Evolutionary conservation across 1,284 basidiomycete species (phyloP).

Genomic region (Entoloma clypeatum): DNA sequence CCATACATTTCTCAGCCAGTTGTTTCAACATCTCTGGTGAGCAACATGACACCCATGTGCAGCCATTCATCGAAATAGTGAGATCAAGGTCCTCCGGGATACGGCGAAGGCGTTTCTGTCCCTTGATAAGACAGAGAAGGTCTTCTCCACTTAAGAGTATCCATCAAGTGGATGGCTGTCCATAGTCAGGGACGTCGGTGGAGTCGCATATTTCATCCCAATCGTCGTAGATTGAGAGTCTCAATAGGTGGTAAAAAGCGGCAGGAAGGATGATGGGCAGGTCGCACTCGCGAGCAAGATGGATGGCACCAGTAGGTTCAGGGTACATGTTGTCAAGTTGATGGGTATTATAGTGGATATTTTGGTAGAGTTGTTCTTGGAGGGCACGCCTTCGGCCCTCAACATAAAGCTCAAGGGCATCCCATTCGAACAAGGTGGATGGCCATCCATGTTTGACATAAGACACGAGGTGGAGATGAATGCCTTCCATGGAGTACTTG

Average conservation of each 20-base stretch:
- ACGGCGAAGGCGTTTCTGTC: background rate
- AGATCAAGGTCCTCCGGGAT: too few relatives aligned
- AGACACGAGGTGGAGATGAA: background rate
- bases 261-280: slow-evolving; percentile 7
- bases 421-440: background rate
- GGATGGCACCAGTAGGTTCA: slow-evolving; percentile 9
- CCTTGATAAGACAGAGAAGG: background rate
- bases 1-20: too few relatives aligned
- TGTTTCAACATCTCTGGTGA: too few relatives aligned
- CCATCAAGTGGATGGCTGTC: background rate
- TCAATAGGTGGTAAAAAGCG: slow-evolving; percentile 8
- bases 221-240: slow-evolving; percentile 1
- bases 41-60: too few relatives aligned
- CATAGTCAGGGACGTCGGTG: too few relatives aligned
- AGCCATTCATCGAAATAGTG: too few relatives aligned
- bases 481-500: background rate
- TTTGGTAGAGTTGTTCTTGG: too few relatives aligned
- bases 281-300: slow-evolving; percentile 7
- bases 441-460: background rate
- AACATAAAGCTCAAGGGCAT: background rate
- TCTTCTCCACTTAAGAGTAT: background rate
- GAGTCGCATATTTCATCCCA: too few relatives aligned
- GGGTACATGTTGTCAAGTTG: too few relatives aligned
- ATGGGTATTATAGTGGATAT: too few relatives aligned
- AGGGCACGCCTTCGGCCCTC: too few relatives aligned